phyloP scores from a whole-genome alignment of 2,329 filamentous ascomycete species.

The Dryadomyces quercivorus region DNA sequence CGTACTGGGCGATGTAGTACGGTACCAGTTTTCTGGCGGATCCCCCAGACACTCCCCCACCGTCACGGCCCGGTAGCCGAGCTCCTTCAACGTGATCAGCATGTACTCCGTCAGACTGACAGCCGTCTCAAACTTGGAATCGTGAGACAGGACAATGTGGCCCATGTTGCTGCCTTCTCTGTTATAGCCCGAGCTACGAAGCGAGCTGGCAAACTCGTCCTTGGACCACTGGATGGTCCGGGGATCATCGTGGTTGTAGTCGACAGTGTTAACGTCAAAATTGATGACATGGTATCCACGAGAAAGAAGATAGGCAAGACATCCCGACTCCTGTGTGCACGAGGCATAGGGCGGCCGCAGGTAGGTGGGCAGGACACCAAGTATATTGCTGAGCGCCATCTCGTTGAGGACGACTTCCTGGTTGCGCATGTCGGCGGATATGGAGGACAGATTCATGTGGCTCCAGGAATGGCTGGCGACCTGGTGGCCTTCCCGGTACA shows the following conservation, averaged over 20 bases:
- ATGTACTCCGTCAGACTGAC: conserved; percentile 32
- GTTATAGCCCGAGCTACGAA: conserved; percentile 13
- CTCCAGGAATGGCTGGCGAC: conserved; percentile 35
- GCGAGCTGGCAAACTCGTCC: conserved; percentile 17
- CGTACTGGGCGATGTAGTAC: conserved; percentile 11
- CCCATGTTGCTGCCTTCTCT: conserved; percentile 10
- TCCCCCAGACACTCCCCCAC: conserved; percentile 45
- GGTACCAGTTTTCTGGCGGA: conserved; percentile 38
- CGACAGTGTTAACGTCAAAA: conserved; percentile 24
- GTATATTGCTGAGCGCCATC: conserved; percentile 27
- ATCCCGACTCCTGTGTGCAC: conserved; percentile 22
- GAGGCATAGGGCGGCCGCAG: conserved; percentile 27
- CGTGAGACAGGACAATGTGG: conserved; percentile 39
- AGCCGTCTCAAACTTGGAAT: conserved; percentile 33
- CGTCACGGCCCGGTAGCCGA: conserved; percentile 34
- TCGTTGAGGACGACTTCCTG: conserved; percentile 32
- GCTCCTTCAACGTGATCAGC: conserved; percentile 24
- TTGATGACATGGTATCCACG: conserved; percentile 25
- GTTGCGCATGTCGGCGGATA: conserved; percentile 19
- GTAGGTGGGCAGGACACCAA: conserved; percentile 34
- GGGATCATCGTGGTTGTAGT: conserved; percentile 19
- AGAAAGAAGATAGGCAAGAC: conserved; percentile 16
- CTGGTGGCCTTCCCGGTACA: conserved; percentile 32
- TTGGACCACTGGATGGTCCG: conserved; percentile 21
- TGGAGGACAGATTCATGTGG: conserved; percentile 23